Evolutionary conservation across 345 rosid species (phyloP).

Genomic region (Eucalyptus caleyi): DNA sequence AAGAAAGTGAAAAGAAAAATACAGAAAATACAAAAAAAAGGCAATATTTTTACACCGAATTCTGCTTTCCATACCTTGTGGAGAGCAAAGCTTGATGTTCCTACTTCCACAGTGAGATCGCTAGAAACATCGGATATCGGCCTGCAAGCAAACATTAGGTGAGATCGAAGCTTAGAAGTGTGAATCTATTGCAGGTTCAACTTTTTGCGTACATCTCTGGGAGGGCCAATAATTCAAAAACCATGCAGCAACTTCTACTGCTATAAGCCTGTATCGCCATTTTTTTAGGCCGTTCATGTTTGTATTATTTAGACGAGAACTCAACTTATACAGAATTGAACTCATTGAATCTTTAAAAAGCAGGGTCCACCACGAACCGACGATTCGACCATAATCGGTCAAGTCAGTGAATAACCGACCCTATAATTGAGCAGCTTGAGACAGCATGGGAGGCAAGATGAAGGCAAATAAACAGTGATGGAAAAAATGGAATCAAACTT

Average conservation of each 20-base stretch:
- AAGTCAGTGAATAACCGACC: background rate
- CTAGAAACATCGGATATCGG: conserved; percentile 95
- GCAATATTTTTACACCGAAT: background rate
- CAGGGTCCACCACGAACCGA: background rate
- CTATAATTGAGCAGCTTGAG: background rate
- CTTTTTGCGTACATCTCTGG: conserved; percentile 22
- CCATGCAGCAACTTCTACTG: conserved; percentile 20
- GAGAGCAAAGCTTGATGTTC: conserved; percentile 76
- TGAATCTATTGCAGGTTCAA: background rate
- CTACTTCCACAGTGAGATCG: conserved; percentile 79
- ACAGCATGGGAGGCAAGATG: background rate
- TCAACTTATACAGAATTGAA: background rate
- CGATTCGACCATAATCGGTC: background rate
- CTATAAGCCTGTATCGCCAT: conserved; percentile 12
- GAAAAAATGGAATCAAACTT: background rate
- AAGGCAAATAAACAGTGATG: background rate
- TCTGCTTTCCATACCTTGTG: conserved; percentile 50
- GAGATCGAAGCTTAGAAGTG: background rate
- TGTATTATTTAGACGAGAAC: background rate
- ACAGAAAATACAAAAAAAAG: background rate
- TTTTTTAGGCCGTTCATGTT: conserved; percentile 3
- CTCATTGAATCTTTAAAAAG: background rate
- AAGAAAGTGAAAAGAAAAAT: background rate
- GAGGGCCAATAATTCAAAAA: conserved; percentile 20
- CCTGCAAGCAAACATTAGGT: conserved; percentile 40